A percentile compares a stretch with the other conserved stretches of the same genome.
Conservation (phyloP, 1,139 yeast genomes). For the Diutina siamensis region DNA sequence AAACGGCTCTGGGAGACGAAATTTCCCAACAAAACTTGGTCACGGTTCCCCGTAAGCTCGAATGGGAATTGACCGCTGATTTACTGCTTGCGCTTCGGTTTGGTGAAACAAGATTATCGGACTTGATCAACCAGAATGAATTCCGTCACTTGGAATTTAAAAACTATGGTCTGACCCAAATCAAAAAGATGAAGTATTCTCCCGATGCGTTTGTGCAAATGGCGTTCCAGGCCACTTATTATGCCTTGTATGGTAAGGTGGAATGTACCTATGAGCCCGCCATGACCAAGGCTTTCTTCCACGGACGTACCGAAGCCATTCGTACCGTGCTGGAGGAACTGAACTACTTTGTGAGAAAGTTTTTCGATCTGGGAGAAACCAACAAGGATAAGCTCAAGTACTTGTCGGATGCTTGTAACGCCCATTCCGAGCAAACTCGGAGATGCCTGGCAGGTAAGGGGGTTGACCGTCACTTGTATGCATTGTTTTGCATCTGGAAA, state of each 20-base stretch:
- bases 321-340: conserved; percentile 77
- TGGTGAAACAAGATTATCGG: conserved; percentile 84
- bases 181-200: conserved; percentile 77
- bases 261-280: conserved; percentile 96
- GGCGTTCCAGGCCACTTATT: conserved; percentile 90
- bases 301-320: conserved; percentile 89
- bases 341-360: conserved; percentile 70
- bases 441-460: conserved; percentile 69
- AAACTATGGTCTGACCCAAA: conserved; percentile 63
- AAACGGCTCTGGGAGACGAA: conserved; percentile 7
- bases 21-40: conserved; percentile 24
- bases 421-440: conserved; percentile 59
- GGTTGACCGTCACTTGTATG: conserved; percentile 84
- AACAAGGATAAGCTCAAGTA: conserved; percentile 49
- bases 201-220: conserved; percentile 94
- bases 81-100: conserved; percentile 71
- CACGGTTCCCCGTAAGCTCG: conserved; percentile 74
- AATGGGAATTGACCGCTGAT: conserved; percentile 76
- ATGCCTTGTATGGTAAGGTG: conserved; percentile 83
- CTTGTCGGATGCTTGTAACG: conserved; percentile 56
- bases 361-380: conserved; percentile 58
- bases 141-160: conserved; percentile 72
- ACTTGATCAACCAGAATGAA: conserved; percentile 82
- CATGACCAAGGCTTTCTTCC: conserved; percentile 79
- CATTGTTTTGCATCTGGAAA: conserved; percentile 82